Evolutionary conservation across 441 rosid genomes (phyloP).

Genomic region (Jatropha multifida): DNA sequence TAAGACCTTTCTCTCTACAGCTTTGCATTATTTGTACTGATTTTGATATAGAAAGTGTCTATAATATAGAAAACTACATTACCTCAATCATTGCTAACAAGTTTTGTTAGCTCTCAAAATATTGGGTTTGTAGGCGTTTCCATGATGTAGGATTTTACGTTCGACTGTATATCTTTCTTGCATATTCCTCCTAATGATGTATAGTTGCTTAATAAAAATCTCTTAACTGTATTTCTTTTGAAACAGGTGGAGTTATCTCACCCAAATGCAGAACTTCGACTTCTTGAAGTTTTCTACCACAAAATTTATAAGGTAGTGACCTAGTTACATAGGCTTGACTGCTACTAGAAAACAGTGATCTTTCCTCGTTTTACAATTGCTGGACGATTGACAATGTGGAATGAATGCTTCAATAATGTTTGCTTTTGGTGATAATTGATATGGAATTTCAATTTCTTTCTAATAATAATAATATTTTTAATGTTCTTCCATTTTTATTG

Average conservation of each 20-base stretch:
- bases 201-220: background rate
- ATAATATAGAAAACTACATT: background rate
- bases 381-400: background rate
- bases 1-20: slow-evolving; percentile 18
- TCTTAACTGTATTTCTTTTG: background rate
- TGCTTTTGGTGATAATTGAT: background rate
- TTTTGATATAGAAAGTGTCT: slow-evolving; percentile 2
- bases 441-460: background rate
- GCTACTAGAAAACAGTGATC: background rate
- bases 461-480: background rate
- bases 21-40: background rate
- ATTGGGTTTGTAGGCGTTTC: background rate
- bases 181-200: background rate
- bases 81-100: background rate
- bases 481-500: background rate
- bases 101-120: background rate
- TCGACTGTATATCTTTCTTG: background rate
- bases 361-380: background rate
- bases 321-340: slow-evolving; percentile 5
- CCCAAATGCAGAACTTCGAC: slow-evolving; percentile 85
- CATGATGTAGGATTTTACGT: background rate
- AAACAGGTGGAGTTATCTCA: slow-evolving; percentile 88
- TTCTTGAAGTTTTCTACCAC: slow-evolving; percentile 91
- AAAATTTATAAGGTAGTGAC: slow-evolving; percentile 83
- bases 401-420: slow-evolving; percentile 6